Evolutionary conservation across 2,329 filamentous ascomycete genomes (phyloP).

Genomic region (Colletotrichum phormii): DNA sequence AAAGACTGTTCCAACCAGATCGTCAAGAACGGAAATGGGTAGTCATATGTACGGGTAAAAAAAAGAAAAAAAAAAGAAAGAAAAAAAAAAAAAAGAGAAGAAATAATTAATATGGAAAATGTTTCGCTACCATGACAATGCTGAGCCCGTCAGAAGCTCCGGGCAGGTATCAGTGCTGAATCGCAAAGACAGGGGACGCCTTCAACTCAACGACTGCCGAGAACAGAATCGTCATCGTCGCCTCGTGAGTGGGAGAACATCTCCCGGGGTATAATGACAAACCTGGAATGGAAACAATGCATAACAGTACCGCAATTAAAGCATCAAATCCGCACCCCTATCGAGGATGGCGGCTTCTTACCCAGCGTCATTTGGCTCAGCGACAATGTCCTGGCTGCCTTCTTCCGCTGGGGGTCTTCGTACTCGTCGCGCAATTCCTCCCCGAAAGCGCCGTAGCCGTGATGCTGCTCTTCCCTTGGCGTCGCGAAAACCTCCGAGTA

Average conservation of each 20-base stretch:
- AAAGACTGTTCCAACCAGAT: conserved; percentile 16
- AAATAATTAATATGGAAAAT: neutral
- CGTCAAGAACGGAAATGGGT: conserved; percentile 9
- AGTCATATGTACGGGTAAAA: conserved; percentile 4
- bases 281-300: conserved; percentile 28
- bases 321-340: conserved; percentile 20
- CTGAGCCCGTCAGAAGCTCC: conserved; percentile 15
- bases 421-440: conserved; percentile 55
- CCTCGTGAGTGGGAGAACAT: conserved; percentile 23
- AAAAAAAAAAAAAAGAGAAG: conserved; percentile 1
- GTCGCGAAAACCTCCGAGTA: conserved; percentile 64
- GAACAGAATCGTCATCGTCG: conserved; percentile 29
- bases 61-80: neutral
- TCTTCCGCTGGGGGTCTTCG: conserved; percentile 55
- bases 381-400: conserved; percentile 73
- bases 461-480: conserved; percentile 58
- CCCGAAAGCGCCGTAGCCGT: conserved; percentile 51
- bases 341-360: conserved; percentile 42
- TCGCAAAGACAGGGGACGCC: conserved; percentile 22
- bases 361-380: conserved; percentile 69
- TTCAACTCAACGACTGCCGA: conserved; percentile 30
- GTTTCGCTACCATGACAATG: conserved; percentile 24
- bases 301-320: conserved; percentile 29
- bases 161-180: conserved; percentile 20
- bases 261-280: conserved; percentile 37